These are phyloP conservation scores for Oxalis stricta DNA, from an alignment of 441 rosid species.

Conservation along the genomic window DNA sequence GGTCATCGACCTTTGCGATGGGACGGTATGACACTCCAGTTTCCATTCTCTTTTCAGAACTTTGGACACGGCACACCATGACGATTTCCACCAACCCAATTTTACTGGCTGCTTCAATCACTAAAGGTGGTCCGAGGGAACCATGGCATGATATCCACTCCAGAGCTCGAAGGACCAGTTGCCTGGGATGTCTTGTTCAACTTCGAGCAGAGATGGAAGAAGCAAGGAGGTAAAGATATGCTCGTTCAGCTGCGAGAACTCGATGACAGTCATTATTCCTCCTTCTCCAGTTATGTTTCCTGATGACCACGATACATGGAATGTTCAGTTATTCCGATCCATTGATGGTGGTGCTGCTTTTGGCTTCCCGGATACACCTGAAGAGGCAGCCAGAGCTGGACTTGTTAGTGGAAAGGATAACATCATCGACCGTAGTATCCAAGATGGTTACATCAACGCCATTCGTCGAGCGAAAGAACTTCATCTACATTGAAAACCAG, in stretches of 20 bases:
- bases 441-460: slow-evolving; percentile 87
- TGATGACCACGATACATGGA: slow-evolving; percentile 79
- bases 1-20: slow-evolving; percentile 97
- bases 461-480: slow-evolving; percentile 87
- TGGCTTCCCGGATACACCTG: slow-evolving; percentile 93
- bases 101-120: slow-evolving; percentile 58
- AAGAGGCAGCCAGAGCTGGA: slow-evolving; percentile 87
- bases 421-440: slow-evolving; percentile 90
- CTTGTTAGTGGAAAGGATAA: slow-evolving; percentile 96
- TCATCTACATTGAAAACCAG: slow-evolving; percentile 85
- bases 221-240: slow-evolving; percentile 86
- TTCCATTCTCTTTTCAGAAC: slow-evolving; percentile 97
- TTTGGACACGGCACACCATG: slow-evolving; percentile 83
- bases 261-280: slow-evolving; percentile 53
- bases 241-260: slow-evolving; percentile 70
- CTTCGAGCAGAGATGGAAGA: slow-evolving; percentile 92
- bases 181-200: slow-evolving; percentile 96
- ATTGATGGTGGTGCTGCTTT: slow-evolving; percentile 97
- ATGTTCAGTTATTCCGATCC: slow-evolving; percentile 86
- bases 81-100: slow-evolving; percentile 98
- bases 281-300: slow-evolving; percentile 84
- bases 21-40: slow-evolving; percentile 72
- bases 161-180: slow-evolving; percentile 87
- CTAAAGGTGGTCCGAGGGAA: slow-evolving; percentile 97
- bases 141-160: slow-evolving; percentile 99